Percentiles rank a stretch among this genome's conserved stretches.
Conservation (phyloP, 1,284 basidiomycete species). For the Heliocybe sulcata region DNA sequence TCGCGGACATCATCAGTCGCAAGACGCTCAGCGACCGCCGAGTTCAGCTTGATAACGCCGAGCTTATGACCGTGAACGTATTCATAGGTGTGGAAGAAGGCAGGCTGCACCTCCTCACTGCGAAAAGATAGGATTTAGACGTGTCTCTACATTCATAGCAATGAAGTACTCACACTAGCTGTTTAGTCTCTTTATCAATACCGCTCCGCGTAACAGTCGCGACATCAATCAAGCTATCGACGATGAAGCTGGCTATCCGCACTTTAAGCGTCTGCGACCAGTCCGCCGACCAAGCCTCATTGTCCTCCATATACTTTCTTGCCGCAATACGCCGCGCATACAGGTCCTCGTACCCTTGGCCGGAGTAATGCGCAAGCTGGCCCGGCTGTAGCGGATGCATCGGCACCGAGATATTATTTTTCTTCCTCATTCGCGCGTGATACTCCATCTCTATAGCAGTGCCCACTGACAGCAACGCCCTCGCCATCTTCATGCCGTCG, state of each 20-base stretch:
- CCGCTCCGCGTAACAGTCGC: slow-evolving; percentile 71
- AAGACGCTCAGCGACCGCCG: slow-evolving; percentile 71
- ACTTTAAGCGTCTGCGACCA: slow-evolving; percentile 81
- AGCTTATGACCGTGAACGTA: slow-evolving; percentile 90
- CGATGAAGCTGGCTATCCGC: slow-evolving; percentile 77
- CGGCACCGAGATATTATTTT: slow-evolving; percentile 53
- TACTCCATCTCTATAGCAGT: slow-evolving; percentile 86
- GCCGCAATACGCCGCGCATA: slow-evolving; percentile 55
- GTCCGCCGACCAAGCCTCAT: slow-evolving; percentile 66
- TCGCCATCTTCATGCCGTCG: slow-evolving; percentile 88
- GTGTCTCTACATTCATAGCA: background rate
- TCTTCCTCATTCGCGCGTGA: slow-evolving; percentile 75
- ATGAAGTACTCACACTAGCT: slow-evolving; percentile 42
- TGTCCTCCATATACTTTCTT: slow-evolving; percentile 55
- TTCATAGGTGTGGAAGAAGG: slow-evolving; percentile 91
- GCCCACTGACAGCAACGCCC: slow-evolving; percentile 80
- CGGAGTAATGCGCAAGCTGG: slow-evolving; percentile 46
- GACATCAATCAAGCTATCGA: slow-evolving; percentile 80
- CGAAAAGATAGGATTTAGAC: background rate
- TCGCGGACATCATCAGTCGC: slow-evolving; percentile 73
- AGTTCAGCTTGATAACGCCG: slow-evolving; percentile 87
- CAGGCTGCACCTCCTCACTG: slow-evolving; percentile 72
- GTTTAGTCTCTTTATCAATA: slow-evolving; percentile 46
- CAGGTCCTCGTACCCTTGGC: slow-evolving; percentile 48
- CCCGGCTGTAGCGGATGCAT: slow-evolving; percentile 21